A percentile compares a stretch with the other conserved stretches of the same genome.
These are phyloP conservation scores for Pythium chondricola DNA, from an alignment of 352 stramenopile genomes.

Conservation along the genomic window DNA sequence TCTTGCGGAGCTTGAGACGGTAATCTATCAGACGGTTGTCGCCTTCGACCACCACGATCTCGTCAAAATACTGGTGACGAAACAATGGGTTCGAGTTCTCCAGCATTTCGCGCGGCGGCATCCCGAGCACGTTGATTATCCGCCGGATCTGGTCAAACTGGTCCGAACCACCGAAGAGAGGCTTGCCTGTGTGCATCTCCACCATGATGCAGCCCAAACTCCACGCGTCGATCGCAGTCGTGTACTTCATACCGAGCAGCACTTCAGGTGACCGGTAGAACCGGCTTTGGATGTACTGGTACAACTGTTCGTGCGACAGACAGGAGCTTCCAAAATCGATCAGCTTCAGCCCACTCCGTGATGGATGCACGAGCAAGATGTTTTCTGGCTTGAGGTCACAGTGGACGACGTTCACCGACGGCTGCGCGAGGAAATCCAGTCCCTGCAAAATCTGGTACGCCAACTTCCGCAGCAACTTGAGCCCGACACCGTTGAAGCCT, in stretches of 20 bases:
- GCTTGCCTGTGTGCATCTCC: constrained; percentile 98
- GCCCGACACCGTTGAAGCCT: constrained; percentile 86
- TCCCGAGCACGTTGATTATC: constrained; percentile 94
- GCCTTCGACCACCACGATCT: constrained; percentile 56
- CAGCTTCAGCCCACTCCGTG: constrained; percentile 96
- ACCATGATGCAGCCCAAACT: constrained; percentile 87
- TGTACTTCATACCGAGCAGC: constrained; percentile 76
- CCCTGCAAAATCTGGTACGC: constrained; percentile 92
- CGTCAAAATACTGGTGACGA: constrained; percentile 90
- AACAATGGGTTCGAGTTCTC: constrained; percentile 76
- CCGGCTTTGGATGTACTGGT: constrained; percentile 97
- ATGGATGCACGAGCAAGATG: constrained; percentile 93
- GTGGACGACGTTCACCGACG: constrained; percentile 96
- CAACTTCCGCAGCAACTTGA: constrained; percentile 95
- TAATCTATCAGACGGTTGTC: constrained; percentile 56
- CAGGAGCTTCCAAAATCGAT: constrained; percentile 99
- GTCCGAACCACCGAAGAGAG: constrained; percentile 95
- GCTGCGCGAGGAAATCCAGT: constrained; percentile 84
- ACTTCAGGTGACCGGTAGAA: constrained; percentile 95
- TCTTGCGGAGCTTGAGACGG: constrained; percentile 59
- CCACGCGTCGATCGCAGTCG: constrained; percentile 86
- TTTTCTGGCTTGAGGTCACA: constrained; percentile 99
- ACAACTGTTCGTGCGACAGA: constrained; percentile 91
- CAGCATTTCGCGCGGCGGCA: constrained; percentile 91
- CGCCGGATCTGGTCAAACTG: constrained; percentile 96